These are phyloP conservation scores for Salvia rosmarinus DNA, from an alignment of 257 asterid genomes.

Conservation along the genomic window DNA sequence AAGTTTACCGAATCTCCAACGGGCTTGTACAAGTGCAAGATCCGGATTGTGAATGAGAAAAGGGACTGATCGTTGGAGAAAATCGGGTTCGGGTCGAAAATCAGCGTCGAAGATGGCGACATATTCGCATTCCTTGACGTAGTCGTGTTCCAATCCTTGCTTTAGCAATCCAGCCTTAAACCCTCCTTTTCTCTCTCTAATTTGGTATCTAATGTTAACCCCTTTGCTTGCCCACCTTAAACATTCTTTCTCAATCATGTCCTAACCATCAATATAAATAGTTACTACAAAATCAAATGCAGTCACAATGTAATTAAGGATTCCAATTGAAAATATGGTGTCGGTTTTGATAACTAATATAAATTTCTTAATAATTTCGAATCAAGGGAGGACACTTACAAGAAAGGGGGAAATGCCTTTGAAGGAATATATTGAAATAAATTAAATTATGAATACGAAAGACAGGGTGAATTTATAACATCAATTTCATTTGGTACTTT, in stretches of 20 bases:
- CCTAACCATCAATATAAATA: conserved; percentile 46
- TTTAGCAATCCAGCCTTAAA: conserved; percentile 98
- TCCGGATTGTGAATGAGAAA: conserved; percentile 73
- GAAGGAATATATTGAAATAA: too few relatives aligned
- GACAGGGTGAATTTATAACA: too few relatives aligned
- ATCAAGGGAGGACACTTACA: too few relatives aligned
- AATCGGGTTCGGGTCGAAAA: conserved; percentile 93
- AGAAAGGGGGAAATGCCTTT: too few relatives aligned
- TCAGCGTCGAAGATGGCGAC: conserved; percentile 93
- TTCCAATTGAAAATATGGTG: too few relatives aligned
- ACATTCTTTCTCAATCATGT: conserved; percentile 92
- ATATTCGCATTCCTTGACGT: conserved; percentile 77
- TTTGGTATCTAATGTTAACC: conserved; percentile 74
- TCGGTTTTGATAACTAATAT: too few relatives aligned
- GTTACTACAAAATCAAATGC: not conserved
- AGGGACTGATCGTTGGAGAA: conserved; percentile 81
- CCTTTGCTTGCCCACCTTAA: conserved; percentile 91
- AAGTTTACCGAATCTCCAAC: conserved; percentile 89
- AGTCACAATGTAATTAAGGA: not conserved
- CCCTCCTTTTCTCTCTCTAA: conserved; percentile 76
- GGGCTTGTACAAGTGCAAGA: conserved; percentile 88
- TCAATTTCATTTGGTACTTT: too few relatives aligned
- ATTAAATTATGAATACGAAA: too few relatives aligned
- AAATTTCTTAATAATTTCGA: too few relatives aligned
- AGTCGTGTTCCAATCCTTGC: conserved; percentile 78